phyloP scores from a whole-genome alignment of 1,284 basidiomycete genomes.

The Phylloboletellus chloephorus region DNA sequence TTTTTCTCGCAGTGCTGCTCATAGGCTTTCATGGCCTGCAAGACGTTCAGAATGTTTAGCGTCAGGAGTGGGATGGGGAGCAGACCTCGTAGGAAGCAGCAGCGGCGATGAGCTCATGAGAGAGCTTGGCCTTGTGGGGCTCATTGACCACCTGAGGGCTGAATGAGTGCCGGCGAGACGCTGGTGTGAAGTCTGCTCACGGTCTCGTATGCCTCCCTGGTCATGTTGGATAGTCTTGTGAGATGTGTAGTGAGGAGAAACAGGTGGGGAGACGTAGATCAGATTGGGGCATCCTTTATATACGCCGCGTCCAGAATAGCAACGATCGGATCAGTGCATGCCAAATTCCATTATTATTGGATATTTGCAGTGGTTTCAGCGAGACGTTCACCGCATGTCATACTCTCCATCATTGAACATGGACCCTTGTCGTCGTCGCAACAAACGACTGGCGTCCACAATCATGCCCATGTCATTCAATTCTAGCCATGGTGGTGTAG shows the following conservation, averaged over 20 bases:
- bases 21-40: constrained; percentile 28
- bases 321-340: too few relatives aligned
- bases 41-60: constrained; percentile 3
- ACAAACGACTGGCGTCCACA: too few relatives aligned
- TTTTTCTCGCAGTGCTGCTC: constrained; percentile 19
- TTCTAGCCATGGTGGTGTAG: too few relatives aligned
- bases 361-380: too few relatives aligned
- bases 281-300: constrained; percentile 17
- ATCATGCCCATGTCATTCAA: too few relatives aligned
- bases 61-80: neutral
- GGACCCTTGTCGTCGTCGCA: too few relatives aligned
- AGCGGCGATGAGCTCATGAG: constrained; percentile 27
- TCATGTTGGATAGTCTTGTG: constrained; percentile 13
- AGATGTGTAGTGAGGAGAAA: neutral
- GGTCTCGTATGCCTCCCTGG: constrained; percentile 13
- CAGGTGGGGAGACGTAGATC: constrained; percentile 14
- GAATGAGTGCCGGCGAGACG: too few relatives aligned
- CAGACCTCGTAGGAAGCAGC: constrained; percentile 27
- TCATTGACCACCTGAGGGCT: constrained; percentile 37
- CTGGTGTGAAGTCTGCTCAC: constrained; percentile 16
- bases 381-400: too few relatives aligned
- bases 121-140: constrained; percentile 30
- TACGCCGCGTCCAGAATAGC: neutral
- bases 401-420: too few relatives aligned
- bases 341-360: too few relatives aligned